Conservation (phyloP, 2,329 filamentous ascomycete genomes). For the Penicillium fuscoglaucum region DNA sequence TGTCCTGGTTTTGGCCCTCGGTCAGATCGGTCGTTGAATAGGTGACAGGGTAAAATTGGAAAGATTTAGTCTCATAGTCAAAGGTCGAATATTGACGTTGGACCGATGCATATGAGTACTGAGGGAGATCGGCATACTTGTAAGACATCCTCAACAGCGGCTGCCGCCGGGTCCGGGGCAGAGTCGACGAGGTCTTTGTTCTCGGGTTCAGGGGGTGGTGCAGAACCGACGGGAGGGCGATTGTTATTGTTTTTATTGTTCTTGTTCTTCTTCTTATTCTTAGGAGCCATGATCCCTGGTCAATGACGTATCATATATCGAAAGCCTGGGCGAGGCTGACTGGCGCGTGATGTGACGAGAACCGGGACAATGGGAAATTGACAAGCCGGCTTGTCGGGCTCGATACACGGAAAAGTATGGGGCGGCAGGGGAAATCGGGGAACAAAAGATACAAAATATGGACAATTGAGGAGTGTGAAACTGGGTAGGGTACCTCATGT, state of each 20-base stretch:
- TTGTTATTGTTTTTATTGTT: conserved; percentile 36
- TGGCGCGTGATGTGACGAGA: conserved; percentile 23
- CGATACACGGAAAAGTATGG: conserved; percentile 27
- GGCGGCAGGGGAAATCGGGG: conserved; percentile 25
- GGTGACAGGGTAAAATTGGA: conserved; percentile 40
- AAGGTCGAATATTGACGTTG: conserved; percentile 47
- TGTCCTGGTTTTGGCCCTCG: conserved; percentile 40
- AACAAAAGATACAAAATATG: conserved; percentile 26
- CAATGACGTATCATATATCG: conserved; percentile 33
- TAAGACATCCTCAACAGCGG: conserved; percentile 40
- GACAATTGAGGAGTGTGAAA: conserved; percentile 22
- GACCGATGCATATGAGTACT: conserved; percentile 46
- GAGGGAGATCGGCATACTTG: conserved; percentile 48
- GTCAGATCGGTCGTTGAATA: conserved; percentile 36
- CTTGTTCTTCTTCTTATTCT: conserved; percentile 39
- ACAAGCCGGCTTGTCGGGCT: conserved; percentile 29
- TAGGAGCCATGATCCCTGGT: conserved; percentile 38
- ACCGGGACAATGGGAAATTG: conserved; percentile 29
- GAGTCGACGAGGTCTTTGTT: conserved; percentile 21
- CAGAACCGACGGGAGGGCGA: conserved; percentile 30
- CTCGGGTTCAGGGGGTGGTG: conserved; percentile 26
- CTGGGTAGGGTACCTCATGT: conserved; percentile 25
- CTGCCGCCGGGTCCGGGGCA: conserved; percentile 33
- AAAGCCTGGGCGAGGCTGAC: conserved; percentile 21
- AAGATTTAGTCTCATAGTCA: conserved; percentile 42